Percentiles rank a stretch among this genome's conserved stretches.
Evolutionary conservation across 2,329 filamentous ascomycete species (phyloP).

Genomic region (Nemania diffusa): DNA sequence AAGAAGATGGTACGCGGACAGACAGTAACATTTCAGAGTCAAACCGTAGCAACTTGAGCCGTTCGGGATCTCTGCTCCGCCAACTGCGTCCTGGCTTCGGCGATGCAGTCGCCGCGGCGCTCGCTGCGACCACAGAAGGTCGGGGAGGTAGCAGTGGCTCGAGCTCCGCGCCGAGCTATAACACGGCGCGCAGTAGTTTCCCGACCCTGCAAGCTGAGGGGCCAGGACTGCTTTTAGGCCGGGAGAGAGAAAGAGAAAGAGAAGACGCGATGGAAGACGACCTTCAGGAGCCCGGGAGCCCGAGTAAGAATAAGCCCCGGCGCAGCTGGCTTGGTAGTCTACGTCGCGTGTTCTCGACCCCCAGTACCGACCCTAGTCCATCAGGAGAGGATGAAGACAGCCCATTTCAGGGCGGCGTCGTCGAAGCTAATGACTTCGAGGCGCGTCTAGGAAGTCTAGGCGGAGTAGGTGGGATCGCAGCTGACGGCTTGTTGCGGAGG

Average conservation of each 20-base stretch:
- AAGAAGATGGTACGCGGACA: conserved; percentile 62
- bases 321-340: conserved; percentile 77
- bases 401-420: conserved; percentile 48
- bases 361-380: conserved; percentile 47
- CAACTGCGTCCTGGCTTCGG: conserved; percentile 50
- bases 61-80: conserved; percentile 53
- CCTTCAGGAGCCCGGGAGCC: conserved; percentile 58
- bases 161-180: conserved; percentile 57
- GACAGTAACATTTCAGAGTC: conserved; percentile 68
- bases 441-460: conserved; percentile 49
- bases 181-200: conserved; percentile 65
- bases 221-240: conserved; percentile 57
- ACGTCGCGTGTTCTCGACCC: conserved; percentile 68
- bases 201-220: conserved; percentile 64
- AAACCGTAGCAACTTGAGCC: conserved; percentile 56
- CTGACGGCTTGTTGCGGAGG: conserved; percentile 58
- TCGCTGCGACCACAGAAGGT: conserved; percentile 43
- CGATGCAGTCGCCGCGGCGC: conserved; percentile 46
- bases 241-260: conserved; percentile 43
- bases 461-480: conserved; percentile 58
- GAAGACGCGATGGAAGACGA: conserved; percentile 36
- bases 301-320: conserved; percentile 66
- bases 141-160: conserved; percentile 52
- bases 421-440: conserved; percentile 57
- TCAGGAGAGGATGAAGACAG: conserved; percentile 44